These are phyloP conservation scores for Blastobotrys petasosporus DNA, from an alignment of 1,139 yeast genomes.

Conservation along the genomic window DNA sequence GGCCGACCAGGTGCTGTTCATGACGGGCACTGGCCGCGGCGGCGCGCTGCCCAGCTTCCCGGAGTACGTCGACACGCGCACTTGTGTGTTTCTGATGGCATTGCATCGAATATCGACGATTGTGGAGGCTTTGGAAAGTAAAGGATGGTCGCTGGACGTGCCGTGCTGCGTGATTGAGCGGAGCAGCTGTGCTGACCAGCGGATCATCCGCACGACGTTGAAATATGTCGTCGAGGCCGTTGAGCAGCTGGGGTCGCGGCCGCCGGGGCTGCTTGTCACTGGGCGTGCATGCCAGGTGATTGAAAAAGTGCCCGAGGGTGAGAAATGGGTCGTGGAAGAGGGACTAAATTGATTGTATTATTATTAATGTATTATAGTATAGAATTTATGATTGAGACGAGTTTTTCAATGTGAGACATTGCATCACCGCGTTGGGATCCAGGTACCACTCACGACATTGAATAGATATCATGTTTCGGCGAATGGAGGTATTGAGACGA, in stretches of 20 bases:
- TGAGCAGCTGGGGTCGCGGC: conserved; percentile 78
- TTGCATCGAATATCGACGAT: conserved; percentile 73
- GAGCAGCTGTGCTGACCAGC: conserved; percentile 89
- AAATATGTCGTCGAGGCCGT: conserved; percentile 64
- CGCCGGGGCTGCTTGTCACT: conserved; percentile 84
- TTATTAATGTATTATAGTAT: too few relatives aligned
- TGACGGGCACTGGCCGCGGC: conserved; percentile 92
- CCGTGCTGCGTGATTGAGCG: conserved; percentile 88
- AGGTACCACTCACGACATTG: too few relatives aligned
- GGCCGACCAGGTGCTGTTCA: conserved; percentile 85
- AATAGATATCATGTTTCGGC: too few relatives aligned
- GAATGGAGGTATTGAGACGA: too few relatives aligned
- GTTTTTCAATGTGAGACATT: too few relatives aligned
- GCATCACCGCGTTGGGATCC: too few relatives aligned
- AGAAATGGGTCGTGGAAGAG: conserved; percentile 55
- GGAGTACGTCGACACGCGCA: conserved; percentile 60
- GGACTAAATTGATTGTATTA: too few relatives aligned
- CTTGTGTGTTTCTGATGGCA: conserved; percentile 88
- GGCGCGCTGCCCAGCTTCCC: conserved; percentile 81
- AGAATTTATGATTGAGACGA: too few relatives aligned
- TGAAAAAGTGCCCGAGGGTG: conserved; percentile 25
- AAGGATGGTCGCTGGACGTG: conserved; percentile 61
- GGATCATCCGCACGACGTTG: conserved; percentile 71
- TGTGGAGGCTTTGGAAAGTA: conserved; percentile 48
- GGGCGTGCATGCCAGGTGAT: conserved; percentile 72